phyloP scores from a whole-genome alignment of 2,329 filamentous ascomycete species.

The Talaromyces pinophilus region DNA sequence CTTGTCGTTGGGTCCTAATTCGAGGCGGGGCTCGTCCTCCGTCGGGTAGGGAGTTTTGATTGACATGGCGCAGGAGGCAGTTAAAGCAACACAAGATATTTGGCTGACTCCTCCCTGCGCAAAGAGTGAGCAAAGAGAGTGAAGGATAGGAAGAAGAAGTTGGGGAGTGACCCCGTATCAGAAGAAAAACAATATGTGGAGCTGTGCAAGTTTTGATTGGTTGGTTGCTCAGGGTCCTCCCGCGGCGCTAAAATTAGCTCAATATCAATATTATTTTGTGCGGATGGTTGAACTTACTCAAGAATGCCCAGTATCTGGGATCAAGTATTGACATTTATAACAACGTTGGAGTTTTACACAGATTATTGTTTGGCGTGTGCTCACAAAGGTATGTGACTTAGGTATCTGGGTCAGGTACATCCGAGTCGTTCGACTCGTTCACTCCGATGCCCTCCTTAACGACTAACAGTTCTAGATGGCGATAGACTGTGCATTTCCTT shows the following conservation, averaged over 20 bases:
- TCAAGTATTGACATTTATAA: not conserved
- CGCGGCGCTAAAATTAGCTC: not conserved
- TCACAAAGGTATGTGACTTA: not conserved
- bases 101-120: not conserved
- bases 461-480: not conserved
- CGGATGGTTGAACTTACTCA: not conserved
- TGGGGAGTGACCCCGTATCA: not conserved
- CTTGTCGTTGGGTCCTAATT: slow-evolving; percentile 17
- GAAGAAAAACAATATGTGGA: not conserved
- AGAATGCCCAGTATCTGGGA: not conserved
- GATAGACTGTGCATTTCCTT: too few species aligned
- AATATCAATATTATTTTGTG: not conserved
- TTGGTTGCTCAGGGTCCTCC: not conserved
- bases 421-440: slow-evolving; percentile 1
- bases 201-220: slow-evolving; percentile 1
- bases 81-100: too few species aligned
- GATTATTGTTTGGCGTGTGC: not conserved
- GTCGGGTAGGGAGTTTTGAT: not conserved
- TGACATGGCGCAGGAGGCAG: not conserved
- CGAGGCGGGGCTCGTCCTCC: slow-evolving; percentile 16
- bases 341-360: not conserved
- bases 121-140: not conserved
- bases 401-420: not conserved
- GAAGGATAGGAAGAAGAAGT: not conserved
- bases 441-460: not conserved